A percentile compares a stretch with the other conserved stretches of the same genome.
Evolutionary conservation across 1,284 basidiomycete species (phyloP).

Genomic region (Dichomitus squalens): DNA sequence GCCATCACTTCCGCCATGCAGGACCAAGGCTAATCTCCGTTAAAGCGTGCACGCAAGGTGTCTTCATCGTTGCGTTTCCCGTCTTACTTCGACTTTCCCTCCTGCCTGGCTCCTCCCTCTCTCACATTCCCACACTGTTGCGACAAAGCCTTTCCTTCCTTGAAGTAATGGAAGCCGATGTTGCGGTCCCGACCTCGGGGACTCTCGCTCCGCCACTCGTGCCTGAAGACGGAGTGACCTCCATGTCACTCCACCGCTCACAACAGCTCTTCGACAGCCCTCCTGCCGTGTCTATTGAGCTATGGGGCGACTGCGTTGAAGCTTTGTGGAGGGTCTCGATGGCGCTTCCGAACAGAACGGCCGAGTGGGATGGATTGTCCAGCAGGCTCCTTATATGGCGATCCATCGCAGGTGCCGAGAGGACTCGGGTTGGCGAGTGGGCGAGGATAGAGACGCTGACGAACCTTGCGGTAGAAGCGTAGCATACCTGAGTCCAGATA

Average conservation of each 20-base stretch:
- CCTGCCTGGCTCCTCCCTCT: conserved; percentile 33
- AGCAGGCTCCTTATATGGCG: conserved; percentile 59
- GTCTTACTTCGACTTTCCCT: conserved; percentile 46
- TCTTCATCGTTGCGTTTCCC: conserved; percentile 36
- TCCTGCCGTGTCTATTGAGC: conserved; percentile 28
- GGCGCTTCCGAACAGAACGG: conserved; percentile 36
- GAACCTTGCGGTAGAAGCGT: conserved; percentile 5
- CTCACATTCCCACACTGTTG: conserved; percentile 38
- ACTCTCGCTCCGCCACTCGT: conserved; percentile 1
- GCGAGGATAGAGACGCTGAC: conserved; percentile 27
- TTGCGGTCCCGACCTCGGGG: conserved; percentile 18
- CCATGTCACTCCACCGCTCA: conserved; percentile 38
- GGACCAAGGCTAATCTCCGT: background rate
- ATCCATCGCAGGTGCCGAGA: conserved; percentile 41
- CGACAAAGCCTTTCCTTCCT: conserved; percentile 38
- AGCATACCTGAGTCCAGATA: too few species aligned
- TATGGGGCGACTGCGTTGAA: conserved; percentile 61
- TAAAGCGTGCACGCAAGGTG: conserved; percentile 27
- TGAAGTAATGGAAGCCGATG: conserved; percentile 37
- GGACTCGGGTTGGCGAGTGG: conserved; percentile 31
- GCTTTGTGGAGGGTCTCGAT: conserved; percentile 61
- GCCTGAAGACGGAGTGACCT: background rate
- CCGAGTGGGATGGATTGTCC: conserved; percentile 55
- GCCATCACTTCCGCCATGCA: background rate
- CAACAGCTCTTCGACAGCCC: conserved; percentile 41